Conservation (phyloP, 2,329 filamentous ascomycete genomes). For the Fusarium verrucosum region DNA sequence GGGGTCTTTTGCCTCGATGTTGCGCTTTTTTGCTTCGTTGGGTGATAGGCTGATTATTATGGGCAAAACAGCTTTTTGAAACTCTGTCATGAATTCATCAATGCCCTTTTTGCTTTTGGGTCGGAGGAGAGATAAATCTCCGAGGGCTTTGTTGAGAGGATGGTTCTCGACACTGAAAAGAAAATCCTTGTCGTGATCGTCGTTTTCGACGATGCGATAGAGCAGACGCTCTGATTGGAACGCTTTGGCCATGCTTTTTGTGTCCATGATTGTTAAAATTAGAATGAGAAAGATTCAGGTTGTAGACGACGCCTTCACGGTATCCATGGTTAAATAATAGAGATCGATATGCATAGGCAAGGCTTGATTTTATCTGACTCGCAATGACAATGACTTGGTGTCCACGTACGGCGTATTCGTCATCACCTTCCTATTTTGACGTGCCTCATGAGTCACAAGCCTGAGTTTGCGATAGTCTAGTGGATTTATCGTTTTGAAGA, state of each 20-base stretch:
- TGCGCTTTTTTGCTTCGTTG: background rate
- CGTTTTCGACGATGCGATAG: slow-evolving; percentile 22
- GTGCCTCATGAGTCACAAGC: background rate
- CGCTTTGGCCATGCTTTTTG: background rate
- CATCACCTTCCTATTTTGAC: slow-evolving; percentile 6
- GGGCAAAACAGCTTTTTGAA: background rate
- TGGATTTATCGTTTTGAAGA: too few relatives aligned
- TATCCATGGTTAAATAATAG: too few relatives aligned
- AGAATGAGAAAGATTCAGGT: too few relatives aligned
- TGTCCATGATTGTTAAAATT: slow-evolving; percentile 13
- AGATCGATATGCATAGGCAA: too few relatives aligned
- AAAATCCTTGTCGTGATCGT: slow-evolving; percentile 22
- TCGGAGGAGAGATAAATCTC: background rate
- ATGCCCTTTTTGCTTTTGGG: background rate
- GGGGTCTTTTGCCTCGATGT: background rate
- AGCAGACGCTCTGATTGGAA: slow-evolving; percentile 29
- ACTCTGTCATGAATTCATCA: background rate
- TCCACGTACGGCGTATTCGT: background rate
- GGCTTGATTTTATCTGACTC: too few relatives aligned
- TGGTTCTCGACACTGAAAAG: slow-evolving; percentile 23
- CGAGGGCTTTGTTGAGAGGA: slow-evolving; percentile 5
- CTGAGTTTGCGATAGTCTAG: too few relatives aligned
- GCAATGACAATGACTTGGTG: background rate
- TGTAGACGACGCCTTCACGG: too few relatives aligned
- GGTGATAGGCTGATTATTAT: slow-evolving; percentile 14